Evolutionary conservation across 352 stramenopile species (phyloP).

Genomic region (Phytophthora pini): DNA sequence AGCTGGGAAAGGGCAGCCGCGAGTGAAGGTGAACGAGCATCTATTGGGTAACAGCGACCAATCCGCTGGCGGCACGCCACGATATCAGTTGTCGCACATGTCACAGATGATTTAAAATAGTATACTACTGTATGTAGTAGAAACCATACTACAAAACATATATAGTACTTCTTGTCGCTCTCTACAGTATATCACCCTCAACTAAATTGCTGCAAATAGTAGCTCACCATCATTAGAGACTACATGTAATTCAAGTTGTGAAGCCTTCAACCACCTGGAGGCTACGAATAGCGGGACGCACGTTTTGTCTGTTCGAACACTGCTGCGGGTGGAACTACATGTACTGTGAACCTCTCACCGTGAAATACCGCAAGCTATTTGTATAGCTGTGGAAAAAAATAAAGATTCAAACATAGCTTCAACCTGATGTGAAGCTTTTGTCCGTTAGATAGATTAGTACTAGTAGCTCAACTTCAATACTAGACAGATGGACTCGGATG

Average conservation of each 20-base stretch:
- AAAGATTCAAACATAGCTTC: too few relatives aligned
- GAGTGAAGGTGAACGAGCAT: slow-evolving; percentile 26
- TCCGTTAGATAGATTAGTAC: too few relatives aligned
- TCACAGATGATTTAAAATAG: slow-evolving; percentile 11
- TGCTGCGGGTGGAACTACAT: neutral
- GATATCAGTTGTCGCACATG: slow-evolving; percentile 33
- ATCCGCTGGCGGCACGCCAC: slow-evolving; percentile 8
- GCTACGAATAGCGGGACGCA: neutral
- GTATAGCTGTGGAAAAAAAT: too few relatives aligned
- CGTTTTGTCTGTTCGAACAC: neutral
- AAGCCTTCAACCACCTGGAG: slow-evolving; percentile 4
- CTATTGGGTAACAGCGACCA: slow-evolving; percentile 11
- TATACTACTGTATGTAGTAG: neutral
- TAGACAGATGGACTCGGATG: too few relatives aligned
- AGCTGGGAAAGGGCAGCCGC: slow-evolving; percentile 16
- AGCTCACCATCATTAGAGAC: too few relatives aligned
- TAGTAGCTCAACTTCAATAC: too few relatives aligned
- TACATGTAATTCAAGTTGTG: too few relatives aligned
- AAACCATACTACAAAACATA: neutral
- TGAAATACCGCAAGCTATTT: too few relatives aligned
- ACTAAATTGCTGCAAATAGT: neutral
- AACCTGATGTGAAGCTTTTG: too few relatives aligned
- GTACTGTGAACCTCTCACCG: too few relatives aligned
- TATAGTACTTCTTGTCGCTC: neutral
- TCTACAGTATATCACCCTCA: too few relatives aligned